Evolutionary conservation across 129 eudicot genomes (phyloP).

Genomic region (Lactuca saligna): DNA sequence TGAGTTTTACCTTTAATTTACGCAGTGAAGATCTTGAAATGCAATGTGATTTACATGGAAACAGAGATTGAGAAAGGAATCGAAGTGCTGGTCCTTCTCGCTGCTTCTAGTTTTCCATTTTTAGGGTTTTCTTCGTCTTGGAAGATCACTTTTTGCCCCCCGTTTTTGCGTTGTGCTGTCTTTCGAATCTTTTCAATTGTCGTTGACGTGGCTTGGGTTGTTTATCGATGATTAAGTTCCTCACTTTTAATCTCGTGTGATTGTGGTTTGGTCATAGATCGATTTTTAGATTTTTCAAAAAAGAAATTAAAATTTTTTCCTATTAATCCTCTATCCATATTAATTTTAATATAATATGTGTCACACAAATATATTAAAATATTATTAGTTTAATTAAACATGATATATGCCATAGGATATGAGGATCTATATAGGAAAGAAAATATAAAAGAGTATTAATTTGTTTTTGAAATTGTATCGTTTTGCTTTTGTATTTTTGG

Average conservation of each 20-base stretch:
- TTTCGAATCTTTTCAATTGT: conserved; percentile 30
- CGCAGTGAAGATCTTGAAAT: conserved; percentile 14
- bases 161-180: conserved; percentile 29
- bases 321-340: no score
- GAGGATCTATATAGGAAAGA: no score
- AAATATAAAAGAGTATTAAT: no score
- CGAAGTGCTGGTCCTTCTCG: conserved; percentile 16
- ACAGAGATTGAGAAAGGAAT: conserved; percentile 7
- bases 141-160: conserved; percentile 27
- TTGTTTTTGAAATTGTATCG: no score
- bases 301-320: no score
- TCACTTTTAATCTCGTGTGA: neutral
- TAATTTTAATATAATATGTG: no score
- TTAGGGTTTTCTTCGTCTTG: conserved; percentile 33
- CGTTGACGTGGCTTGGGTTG: conserved; percentile 32
- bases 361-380: no score
- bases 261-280: no score
- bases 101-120: conserved; percentile 14
- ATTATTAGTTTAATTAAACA: no score
- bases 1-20: conserved; percentile 20
- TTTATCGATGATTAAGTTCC: conserved; percentile 16
- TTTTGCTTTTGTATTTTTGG: no score
- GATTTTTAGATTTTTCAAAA: no score
- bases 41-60: conserved; percentile 22
- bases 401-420: no score